phyloP scores from a whole-genome alignment of 2,329 filamentous ascomycete species.

The Talaromyces sp. region DNA sequence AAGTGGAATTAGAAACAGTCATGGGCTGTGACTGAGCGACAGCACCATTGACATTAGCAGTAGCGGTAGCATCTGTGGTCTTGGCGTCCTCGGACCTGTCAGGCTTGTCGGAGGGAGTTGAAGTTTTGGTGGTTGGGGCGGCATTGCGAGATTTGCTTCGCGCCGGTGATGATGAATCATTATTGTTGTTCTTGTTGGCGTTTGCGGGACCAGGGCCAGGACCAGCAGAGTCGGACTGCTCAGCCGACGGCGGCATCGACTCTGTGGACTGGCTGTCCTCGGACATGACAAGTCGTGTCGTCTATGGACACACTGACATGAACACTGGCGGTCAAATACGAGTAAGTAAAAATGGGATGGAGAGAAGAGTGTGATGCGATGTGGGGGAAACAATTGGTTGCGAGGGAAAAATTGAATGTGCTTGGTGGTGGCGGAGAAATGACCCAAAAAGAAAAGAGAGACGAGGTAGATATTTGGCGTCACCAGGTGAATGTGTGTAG shows the following conservation, averaged over 20 bases:
- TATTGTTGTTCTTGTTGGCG: constrained; percentile 9
- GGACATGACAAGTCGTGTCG: constrained; percentile 32
- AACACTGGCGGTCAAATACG: constrained; percentile 18
- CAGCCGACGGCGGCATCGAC: constrained; percentile 30
- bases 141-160: constrained; percentile 20
- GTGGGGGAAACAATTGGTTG: background rate
- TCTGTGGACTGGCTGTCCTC: constrained; percentile 31
- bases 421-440: constrained; percentile 12
- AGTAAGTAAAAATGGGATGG: constrained; percentile 22
- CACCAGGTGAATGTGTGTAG: background rate
- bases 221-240: constrained; percentile 29
- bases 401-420: background rate
- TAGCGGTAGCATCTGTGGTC: constrained; percentile 19
- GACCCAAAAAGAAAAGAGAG: constrained; percentile 21
- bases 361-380: background rate
- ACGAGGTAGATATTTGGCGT: constrained; percentile 6
- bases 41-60: constrained; percentile 23
- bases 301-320: constrained; percentile 25
- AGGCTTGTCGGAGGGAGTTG: constrained; percentile 6
- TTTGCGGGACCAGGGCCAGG: constrained; percentile 10
- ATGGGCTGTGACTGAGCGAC: constrained; percentile 44
- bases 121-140: constrained; percentile 11
- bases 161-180: constrained; percentile 36
- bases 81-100: background rate
- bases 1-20: constrained; percentile 45